phyloP scores from a whole-genome alignment of 352 stramenopile species.

The Pythium utonaiense region DNA sequence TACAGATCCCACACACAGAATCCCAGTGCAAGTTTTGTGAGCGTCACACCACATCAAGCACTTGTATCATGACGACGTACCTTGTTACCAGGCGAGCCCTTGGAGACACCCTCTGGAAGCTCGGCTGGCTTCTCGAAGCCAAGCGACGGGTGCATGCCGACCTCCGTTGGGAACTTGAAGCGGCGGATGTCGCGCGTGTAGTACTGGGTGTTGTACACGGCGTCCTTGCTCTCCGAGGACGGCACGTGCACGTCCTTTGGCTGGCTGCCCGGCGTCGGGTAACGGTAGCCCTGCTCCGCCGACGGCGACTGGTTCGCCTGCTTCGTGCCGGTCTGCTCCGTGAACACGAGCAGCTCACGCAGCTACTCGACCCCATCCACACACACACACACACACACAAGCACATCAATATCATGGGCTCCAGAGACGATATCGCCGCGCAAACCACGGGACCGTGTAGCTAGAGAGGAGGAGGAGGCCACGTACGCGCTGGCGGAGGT shows the following conservation, averaged over 20 bases:
- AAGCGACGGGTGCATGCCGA: constrained; percentile 76
- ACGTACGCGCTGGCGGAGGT: constrained; percentile 62
- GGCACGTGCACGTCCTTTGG: constrained; percentile 64
- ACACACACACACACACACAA: neutral
- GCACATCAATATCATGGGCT: neutral
- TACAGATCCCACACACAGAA: neutral
- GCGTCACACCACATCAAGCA: too few species aligned
- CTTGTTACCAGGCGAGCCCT: constrained; percentile 81
- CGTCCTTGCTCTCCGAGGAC: constrained; percentile 65
- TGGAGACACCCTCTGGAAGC: constrained; percentile 60
- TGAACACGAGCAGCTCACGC: constrained; percentile 80
- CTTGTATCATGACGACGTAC: too few species aligned
- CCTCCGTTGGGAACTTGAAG: constrained; percentile 55
- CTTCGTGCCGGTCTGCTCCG: constrained; percentile 66
- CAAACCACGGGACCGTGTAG: neutral
- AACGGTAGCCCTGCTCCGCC: constrained; percentile 64
- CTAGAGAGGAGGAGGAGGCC: neutral
- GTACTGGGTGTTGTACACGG: constrained; percentile 86
- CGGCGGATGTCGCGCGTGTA: constrained; percentile 86
- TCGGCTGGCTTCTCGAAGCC: constrained; percentile 48
- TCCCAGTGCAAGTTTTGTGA: neutral
- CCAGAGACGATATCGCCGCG: neutral
- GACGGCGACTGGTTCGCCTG: constrained; percentile 70
- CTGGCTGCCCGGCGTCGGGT: constrained; percentile 73
- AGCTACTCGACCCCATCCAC: constrained; percentile 32